Evolutionary conservation across 352 stramenopile genomes (phyloP), one percentile per base, ranked within the genome.

Genomic region (Globisporangium rhizosaccharum): DNA sequence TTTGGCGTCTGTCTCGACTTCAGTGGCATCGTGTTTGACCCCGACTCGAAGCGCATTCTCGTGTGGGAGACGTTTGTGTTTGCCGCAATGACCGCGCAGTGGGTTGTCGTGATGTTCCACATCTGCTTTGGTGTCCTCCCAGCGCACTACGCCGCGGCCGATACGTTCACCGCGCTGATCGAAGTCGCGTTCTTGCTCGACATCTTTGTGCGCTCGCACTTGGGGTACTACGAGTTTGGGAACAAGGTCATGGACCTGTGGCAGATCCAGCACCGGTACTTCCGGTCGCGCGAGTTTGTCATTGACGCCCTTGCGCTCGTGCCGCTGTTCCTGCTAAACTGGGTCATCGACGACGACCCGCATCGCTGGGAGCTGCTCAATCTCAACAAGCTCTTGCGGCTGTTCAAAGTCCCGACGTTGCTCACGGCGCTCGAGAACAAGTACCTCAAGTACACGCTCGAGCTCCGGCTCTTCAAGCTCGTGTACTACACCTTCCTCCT

Each of bases 191-290:
- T 85, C 25, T 36, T 82, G 1, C n/a, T 82, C 2, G 78, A 88
- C 39, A 69, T 78, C 0, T 75, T 79, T 37, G 52, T 88, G 7
- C 68, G 79, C 6, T 80, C 70, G 3, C 68, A 69, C 1, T 69
- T 85, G 28, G 76, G 78, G 0, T 88, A 75, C 59, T 88, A 85
- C 57, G 66, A 80, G 44, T 87, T 75, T 30, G 78, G 76, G 33
- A 87, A 88, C 61, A 88, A 88, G 50, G 65, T 87, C 5, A 85
- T 84, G 72, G 69, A 81, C 54, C 23, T 76, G 17, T 39, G 39
- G 0, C 36, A 59, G 6, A 84, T 88, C 53, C 71, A 68, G 26
- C 30, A 39, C 0, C 72, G 73, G 8, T 88, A 87, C 51, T 55
- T 85, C 30, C 52, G 53, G 10, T 87, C 78, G 0, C 41, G 37